Conservation (phyloP, 805 yeast genomes). For the Kregervanrija delftensis region DNA sequence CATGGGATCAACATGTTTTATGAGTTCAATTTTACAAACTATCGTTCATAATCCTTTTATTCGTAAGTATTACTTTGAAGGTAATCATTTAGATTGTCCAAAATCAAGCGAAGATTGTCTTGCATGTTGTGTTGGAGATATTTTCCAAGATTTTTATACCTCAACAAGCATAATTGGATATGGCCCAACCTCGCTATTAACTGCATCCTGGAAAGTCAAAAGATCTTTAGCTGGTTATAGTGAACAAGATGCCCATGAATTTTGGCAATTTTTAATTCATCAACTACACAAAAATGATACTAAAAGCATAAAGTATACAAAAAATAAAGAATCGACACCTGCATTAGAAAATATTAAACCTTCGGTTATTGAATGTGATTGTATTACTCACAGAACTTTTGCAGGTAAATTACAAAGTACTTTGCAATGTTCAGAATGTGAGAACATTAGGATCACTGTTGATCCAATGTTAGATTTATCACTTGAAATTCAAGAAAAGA, state of each 20-base stretch:
- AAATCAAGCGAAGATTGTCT: slow-evolving; percentile 46
- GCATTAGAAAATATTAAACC: slow-evolving; percentile 3
- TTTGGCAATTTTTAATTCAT: slow-evolving; percentile 85
- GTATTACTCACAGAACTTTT: slow-evolving; percentile 78
- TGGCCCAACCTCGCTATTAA: slow-evolving; percentile 74
- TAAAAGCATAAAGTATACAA: slow-evolving; percentile 13
- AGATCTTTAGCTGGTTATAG: slow-evolving; percentile 88
- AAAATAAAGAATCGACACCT: slow-evolving; percentile 19
- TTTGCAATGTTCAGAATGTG: slow-evolving; percentile 67
- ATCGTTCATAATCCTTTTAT: slow-evolving; percentile 86
- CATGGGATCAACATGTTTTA: slow-evolving; percentile 96
- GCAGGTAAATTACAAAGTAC: slow-evolving; percentile 79
- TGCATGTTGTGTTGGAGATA: slow-evolving; percentile 77
- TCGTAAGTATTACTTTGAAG: slow-evolving; percentile 68
- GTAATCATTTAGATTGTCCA: slow-evolving; percentile 57
- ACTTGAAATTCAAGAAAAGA: slow-evolving; percentile 52
- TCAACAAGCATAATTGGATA: slow-evolving; percentile 54
- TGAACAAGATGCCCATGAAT: slow-evolving; percentile 98
- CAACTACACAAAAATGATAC: slow-evolving; percentile 61
- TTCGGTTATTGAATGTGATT: slow-evolving; percentile 42
- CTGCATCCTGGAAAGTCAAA: slow-evolving; percentile 85
- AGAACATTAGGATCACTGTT: slow-evolving; percentile 53
- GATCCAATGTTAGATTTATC: slow-evolving; percentile 92
- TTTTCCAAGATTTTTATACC: slow-evolving; percentile 70
- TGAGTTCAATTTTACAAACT: slow-evolving; percentile 88